Evolutionary conservation across 805 yeast genomes (phyloP).

Genomic region (Sugiyamaella qingdaonensis): DNA sequence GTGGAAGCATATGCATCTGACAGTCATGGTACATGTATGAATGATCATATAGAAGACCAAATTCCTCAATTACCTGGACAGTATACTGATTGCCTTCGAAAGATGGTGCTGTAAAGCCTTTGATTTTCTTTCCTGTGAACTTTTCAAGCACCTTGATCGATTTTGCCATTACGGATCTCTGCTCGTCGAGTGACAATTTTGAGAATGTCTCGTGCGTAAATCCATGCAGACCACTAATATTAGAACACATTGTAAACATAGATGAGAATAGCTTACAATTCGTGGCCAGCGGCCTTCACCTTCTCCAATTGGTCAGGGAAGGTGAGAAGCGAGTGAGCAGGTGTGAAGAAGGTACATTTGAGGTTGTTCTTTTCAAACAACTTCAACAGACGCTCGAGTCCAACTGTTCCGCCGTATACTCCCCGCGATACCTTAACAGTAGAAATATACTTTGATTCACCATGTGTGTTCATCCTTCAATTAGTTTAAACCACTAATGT

Average conservation of each 20-base stretch:
- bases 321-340: constrained; percentile 38
- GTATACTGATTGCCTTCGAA: constrained; percentile 37
- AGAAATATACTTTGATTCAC: not conserved
- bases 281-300: constrained; percentile 36
- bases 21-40: constrained; percentile 37
- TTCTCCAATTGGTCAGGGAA: constrained; percentile 36
- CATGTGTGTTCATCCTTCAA: not conserved
- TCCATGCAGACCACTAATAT: constrained; percentile 33
- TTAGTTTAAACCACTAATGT: not conserved
- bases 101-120: constrained; percentile 38
- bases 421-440: constrained; percentile 27
- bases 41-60: constrained; percentile 37
- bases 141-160: constrained; percentile 33
- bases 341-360: constrained; percentile 38
- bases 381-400: constrained; percentile 34
- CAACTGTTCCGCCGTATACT: constrained; percentile 36
- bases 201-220: constrained; percentile 37
- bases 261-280: constrained; percentile 9
- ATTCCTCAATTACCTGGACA: constrained; percentile 33
- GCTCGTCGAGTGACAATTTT: constrained; percentile 35
- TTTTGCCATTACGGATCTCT: constrained; percentile 33
- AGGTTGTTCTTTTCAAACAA: constrained; percentile 34
- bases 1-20: constrained; percentile 36
- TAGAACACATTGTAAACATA: not conserved
- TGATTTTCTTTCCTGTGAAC: constrained; percentile 35